phyloP scores from a whole-genome alignment of 768 basidiomycete genomes.

The Asterophora parasitica region DNA sequence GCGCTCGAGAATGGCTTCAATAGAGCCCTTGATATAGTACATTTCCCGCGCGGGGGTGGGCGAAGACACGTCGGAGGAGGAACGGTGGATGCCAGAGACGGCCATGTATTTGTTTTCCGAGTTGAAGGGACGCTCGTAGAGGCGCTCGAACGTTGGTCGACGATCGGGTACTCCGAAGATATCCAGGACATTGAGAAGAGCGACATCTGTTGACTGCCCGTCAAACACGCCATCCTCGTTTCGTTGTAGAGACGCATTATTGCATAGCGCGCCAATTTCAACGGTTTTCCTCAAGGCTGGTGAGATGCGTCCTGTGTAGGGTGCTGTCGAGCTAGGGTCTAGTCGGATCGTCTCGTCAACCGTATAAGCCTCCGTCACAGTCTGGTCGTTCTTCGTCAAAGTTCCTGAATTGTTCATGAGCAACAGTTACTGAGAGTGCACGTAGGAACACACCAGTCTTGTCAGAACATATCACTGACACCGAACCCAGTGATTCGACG shows the following conservation, averaged over 20 bases:
- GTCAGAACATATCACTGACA: constrained; percentile 97
- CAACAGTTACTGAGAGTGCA: neutral
- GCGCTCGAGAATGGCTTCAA: constrained; percentile 79
- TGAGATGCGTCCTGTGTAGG: constrained; percentile 38
- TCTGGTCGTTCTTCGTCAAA: constrained; percentile 94
- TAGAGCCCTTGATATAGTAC: constrained; percentile 89
- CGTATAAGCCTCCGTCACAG: constrained; percentile 81
- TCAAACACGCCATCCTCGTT: constrained; percentile 71
- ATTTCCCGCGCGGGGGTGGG: constrained; percentile 50
- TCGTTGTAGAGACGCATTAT: constrained; percentile 65
- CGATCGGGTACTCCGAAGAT: constrained; percentile 65
- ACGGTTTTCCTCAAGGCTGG: constrained; percentile 70
- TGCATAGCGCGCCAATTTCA: constrained; percentile 84
- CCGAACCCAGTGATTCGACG: constrained; percentile 89
- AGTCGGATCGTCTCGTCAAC: constrained; percentile 78
- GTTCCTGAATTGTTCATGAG: constrained; percentile 52
- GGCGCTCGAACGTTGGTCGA: constrained; percentile 63
- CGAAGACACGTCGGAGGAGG: constrained; percentile 19
- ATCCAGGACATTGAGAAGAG: constrained; percentile 74
- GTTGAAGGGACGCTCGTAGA: constrained; percentile 84
- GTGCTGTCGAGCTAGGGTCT: constrained; percentile 44
- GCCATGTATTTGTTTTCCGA: constrained; percentile 95
- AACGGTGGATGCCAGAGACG: constrained; percentile 67
- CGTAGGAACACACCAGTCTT: constrained; percentile 67
- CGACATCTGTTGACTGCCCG: constrained; percentile 93